phyloP scores from a whole-genome alignment of 306 rosid species.

The Quercus wislizeni region DNA sequence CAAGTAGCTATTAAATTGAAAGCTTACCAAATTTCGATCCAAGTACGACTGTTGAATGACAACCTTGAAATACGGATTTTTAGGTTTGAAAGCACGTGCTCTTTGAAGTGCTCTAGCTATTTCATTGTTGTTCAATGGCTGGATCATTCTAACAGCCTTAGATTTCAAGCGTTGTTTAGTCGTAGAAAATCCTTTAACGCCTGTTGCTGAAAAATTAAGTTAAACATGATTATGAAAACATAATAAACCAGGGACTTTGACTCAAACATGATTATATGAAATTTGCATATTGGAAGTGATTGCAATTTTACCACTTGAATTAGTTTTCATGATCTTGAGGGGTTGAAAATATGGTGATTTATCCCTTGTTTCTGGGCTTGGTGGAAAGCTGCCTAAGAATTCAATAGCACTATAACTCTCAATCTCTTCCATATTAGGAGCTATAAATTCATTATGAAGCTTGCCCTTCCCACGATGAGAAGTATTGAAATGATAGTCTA shows the following conservation, averaged over 20 bases:
- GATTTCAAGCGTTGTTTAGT: background rate
- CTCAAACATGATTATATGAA: background rate
- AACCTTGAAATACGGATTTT: constrained; percentile 11
- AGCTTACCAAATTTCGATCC: constrained; percentile 8
- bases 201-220: background rate
- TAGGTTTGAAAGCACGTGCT: background rate
- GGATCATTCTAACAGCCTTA: background rate
- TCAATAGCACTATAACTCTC: background rate
- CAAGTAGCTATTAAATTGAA: background rate
- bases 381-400: background rate
- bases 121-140: background rate
- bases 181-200: background rate
- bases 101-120: background rate
- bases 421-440: background rate
- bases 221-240: background rate
- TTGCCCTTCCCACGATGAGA: background rate
- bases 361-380: background rate
- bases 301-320: too few species aligned
- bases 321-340: too few species aligned
- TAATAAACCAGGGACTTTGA: background rate
- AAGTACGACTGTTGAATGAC: background rate
- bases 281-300: too few species aligned
- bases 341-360: too few species aligned
- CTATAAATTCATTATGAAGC: background rate
- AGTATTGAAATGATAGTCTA: background rate